Evolutionary conservation across 495 filamentous ascomycete genomes (phyloP), one percentile per base, ranked within the genome.

Genomic region (Podospora conica): DNA sequence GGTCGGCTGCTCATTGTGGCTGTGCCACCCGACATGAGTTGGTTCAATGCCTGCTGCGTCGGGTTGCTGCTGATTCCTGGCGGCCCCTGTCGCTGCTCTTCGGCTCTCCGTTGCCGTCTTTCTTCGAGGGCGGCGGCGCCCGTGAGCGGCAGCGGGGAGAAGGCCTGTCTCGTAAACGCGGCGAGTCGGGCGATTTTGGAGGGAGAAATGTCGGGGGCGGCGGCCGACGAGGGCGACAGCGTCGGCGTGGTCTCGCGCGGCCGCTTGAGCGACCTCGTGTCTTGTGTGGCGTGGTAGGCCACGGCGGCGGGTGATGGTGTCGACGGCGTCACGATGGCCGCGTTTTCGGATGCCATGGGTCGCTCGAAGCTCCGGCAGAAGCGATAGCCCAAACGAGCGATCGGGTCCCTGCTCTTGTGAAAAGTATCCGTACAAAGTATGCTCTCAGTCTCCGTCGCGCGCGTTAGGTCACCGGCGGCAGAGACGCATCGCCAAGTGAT

Each of bases 61-160:
- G 84, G 85, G 68, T 86, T 87, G 67, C 78, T 80, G 77, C 75
- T 84, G 61, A 70, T 80, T 48, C 68, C 79, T 18, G 77, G 70
- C 29, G 71, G 69, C 65, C 73, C 74, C 53, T 75, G 62, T 29
- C 68, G 73, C 33, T 79, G 75, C 10, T 79, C 77, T 54, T 87
- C 83, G 66, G 86, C 83, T 54, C 78, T 77, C 59, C 74, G 76
- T 31, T 78, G 77, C 61, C 75, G 81, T 66, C 87, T 78, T 57
- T 87, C 86, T 58, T 82, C 83, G 63, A 86, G 67, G 27, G 81
- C 84, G 56, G 80, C 82, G n/a, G 82, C 83, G 40, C 80, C 85
- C 11, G 84, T 87, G 33, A 86, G 72, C 9, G 78, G 74, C 31
- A 86, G 72, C 9, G 78, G 74, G 18, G 80, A 66, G 22, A 80